phyloP scores from a whole-genome alignment of 176 grass and related monocot species.

The Triticum dicoccoides region DNA sequence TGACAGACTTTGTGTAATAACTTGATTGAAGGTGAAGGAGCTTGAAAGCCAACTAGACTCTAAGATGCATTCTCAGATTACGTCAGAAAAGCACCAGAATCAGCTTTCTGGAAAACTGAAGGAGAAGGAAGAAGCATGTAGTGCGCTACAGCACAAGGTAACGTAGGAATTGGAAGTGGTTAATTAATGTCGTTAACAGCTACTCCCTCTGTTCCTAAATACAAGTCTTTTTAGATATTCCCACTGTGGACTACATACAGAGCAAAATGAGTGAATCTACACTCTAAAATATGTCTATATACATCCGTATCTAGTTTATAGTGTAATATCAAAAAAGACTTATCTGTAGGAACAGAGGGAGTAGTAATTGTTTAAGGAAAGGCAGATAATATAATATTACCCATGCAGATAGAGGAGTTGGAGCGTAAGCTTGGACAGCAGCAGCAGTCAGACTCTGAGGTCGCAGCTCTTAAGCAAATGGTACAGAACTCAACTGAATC shows the following conservation, averaged over 20 bases:
- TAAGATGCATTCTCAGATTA: slow-evolving; percentile 47
- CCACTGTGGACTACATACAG: too few species aligned
- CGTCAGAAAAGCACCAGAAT: slow-evolving; percentile 68
- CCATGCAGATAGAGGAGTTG: slow-evolving; percentile 63
- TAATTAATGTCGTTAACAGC: not conserved
- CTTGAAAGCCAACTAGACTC: slow-evolving; percentile 60
- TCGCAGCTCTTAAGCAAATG: slow-evolving; percentile 59
- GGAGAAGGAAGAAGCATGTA: slow-evolving; percentile 75
- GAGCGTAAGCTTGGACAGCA: slow-evolving; percentile 56
- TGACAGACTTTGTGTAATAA: slow-evolving; percentile 16
- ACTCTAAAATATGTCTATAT: too few species aligned
- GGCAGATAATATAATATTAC: not conserved
- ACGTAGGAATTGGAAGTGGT: slow-evolving; percentile 40
- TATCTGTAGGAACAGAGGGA: too few species aligned
- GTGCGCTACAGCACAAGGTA: slow-evolving; percentile 80
- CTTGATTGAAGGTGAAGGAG: slow-evolving; percentile 57
- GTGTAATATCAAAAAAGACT: too few species aligned
- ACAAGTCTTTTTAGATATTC: too few species aligned
- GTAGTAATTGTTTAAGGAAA: not conserved
- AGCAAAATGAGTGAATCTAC: too few species aligned
- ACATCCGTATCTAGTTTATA: too few species aligned
- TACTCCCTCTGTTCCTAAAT: not conserved
- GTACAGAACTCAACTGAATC: slow-evolving; percentile 21
- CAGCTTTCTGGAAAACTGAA: slow-evolving; percentile 77
- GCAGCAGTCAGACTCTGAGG: slow-evolving; percentile 44